Evolutionary conservation across 2,329 filamentous ascomycete genomes (phyloP).

Genomic region (Aureobasidium sp.): DNA sequence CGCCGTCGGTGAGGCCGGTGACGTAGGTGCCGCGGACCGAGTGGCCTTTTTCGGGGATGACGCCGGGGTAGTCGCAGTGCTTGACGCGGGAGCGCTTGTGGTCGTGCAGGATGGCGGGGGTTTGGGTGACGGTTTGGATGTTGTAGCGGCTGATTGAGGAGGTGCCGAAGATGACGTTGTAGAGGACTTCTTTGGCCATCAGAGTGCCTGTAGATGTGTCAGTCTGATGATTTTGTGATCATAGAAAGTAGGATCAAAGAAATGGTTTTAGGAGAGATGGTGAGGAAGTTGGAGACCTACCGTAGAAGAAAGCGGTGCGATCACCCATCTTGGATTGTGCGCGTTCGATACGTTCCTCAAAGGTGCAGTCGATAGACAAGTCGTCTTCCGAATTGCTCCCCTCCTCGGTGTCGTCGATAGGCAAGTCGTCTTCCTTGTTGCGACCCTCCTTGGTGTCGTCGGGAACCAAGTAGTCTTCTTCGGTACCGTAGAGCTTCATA

Average conservation of each 20-base stretch:
- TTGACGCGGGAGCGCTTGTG: slow-evolving; percentile 66
- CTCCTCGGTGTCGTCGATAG: not conserved
- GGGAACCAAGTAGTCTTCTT: not conserved
- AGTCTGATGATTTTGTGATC: not conserved
- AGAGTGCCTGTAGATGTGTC: slow-evolving; percentile 39
- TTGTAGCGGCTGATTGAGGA: slow-evolving; percentile 40
- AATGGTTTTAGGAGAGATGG: too few relatives aligned
- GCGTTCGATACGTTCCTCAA: not conserved
- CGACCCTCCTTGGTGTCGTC: not conserved
- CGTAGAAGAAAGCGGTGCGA: slow-evolving; percentile 59
- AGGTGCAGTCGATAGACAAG: not conserved
- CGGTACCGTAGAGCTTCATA: not conserved
- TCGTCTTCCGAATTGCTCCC: not conserved
- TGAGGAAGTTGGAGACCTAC: slow-evolving; percentile 27
- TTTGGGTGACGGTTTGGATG: slow-evolving; percentile 51
- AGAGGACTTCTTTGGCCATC: slow-evolving; percentile 84
- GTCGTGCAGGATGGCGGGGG: slow-evolving; percentile 66
- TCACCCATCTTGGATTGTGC: slow-evolving; percentile 34
- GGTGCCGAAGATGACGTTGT: slow-evolving; percentile 69
- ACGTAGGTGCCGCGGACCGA: slow-evolving; percentile 70
- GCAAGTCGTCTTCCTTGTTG: not conserved
- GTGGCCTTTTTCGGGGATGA: slow-evolving; percentile 42
- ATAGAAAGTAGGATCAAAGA: too few relatives aligned
- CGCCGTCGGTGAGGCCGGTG: slow-evolving; percentile 68
- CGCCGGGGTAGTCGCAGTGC: slow-evolving; percentile 71